Percentiles rank a stretch among this genome's conserved stretches.
phyloP scores from a whole-genome alignment of 208 protist genomes.

The Trypanosoma scelopori region DNA sequence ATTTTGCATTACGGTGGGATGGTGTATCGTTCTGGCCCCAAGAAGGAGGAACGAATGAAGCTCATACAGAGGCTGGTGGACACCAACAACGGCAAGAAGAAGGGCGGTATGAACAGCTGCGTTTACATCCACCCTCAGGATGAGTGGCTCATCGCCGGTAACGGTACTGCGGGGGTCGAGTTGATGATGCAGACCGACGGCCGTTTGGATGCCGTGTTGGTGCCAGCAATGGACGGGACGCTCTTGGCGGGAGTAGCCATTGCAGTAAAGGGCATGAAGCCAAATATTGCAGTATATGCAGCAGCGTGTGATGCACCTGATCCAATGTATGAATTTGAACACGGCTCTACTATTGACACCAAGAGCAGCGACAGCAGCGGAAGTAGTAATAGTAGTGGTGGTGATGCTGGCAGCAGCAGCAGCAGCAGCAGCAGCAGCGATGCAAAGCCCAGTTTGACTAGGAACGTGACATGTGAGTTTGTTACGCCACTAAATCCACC shows the following conservation, averaged over 20 bases:
- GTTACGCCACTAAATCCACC: constrained; percentile 21
- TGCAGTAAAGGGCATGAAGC: constrained; percentile 88
- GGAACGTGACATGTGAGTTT: constrained; percentile 1
- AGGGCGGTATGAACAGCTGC: constrained; percentile 51
- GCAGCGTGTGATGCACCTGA: constrained; percentile 60
- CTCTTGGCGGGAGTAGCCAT: constrained; percentile 87
- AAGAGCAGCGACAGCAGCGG: not conserved
- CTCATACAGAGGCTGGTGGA: constrained; percentile 38
- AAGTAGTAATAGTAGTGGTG: constrained; percentile 20
- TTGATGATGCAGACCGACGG: constrained; percentile 85
- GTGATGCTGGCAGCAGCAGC: not conserved
- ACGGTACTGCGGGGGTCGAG: constrained; percentile 88
- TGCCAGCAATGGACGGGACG: constrained; percentile 87
- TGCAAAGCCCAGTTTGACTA: not conserved
- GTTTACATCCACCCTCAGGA: constrained; percentile 92
- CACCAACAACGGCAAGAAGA: constrained; percentile 39
- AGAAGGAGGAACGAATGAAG: constrained; percentile 45
- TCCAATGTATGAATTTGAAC: constrained; percentile 7
- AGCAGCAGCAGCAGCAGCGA: not conserved
- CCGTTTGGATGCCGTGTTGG: constrained; percentile 81
- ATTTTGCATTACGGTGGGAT: constrained; percentile 66
- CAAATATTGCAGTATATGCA: constrained; percentile 84
- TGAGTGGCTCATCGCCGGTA: constrained; percentile 86
- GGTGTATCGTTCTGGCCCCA: constrained; percentile 46
- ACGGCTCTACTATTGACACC: not conserved